Evolutionary conservation across 441 rosid species (phyloP).

Genomic region (Pelargonium fulgidum): DNA sequence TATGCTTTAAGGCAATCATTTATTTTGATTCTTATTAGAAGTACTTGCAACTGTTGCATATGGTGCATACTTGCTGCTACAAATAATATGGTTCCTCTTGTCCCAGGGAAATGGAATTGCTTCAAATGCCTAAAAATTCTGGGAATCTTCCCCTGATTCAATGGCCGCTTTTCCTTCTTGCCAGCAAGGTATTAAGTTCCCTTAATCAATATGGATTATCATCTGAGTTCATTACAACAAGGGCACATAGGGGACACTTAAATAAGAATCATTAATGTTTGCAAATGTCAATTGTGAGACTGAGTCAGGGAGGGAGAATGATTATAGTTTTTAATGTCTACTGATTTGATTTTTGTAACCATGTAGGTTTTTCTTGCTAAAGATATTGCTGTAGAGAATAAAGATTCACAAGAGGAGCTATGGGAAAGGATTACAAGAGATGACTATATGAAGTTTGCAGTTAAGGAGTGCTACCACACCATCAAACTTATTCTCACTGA

Average conservation of each 20-base stretch:
- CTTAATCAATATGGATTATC: not conserved
- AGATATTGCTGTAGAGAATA: conserved; percentile 73
- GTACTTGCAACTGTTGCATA: not conserved
- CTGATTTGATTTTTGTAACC: conserved; percentile 1
- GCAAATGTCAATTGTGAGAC: too few relatives aligned
- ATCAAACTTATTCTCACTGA: conserved; percentile 61
- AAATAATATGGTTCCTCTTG: conserved; percentile 9
- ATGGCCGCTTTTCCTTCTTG: conserved; percentile 99
- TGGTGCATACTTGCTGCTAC: conserved; percentile 12
- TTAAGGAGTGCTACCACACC: conserved; percentile 70
- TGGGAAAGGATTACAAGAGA: conserved; percentile 83
- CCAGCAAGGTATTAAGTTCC: conserved; percentile 67
- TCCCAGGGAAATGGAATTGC: conserved; percentile 83
- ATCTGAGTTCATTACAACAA: not conserved
- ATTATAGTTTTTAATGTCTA: conserved; percentile 3
- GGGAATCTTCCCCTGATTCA: conserved; percentile 77
- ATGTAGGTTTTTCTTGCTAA: conserved; percentile 79
- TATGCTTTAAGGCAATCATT: not conserved
- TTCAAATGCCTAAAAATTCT: conserved; percentile 90
- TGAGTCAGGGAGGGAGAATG: not conserved
- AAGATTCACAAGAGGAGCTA: conserved; percentile 67
- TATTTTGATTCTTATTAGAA: not conserved
- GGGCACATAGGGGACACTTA: too few relatives aligned
- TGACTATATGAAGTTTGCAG: conserved; percentile 95
- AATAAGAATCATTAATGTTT: too few relatives aligned